Evolutionary conservation across 306 rosid species (phyloP), one percentile per base, ranked within the genome.

Genomic region (Styphnolobium japonicum): DNA sequence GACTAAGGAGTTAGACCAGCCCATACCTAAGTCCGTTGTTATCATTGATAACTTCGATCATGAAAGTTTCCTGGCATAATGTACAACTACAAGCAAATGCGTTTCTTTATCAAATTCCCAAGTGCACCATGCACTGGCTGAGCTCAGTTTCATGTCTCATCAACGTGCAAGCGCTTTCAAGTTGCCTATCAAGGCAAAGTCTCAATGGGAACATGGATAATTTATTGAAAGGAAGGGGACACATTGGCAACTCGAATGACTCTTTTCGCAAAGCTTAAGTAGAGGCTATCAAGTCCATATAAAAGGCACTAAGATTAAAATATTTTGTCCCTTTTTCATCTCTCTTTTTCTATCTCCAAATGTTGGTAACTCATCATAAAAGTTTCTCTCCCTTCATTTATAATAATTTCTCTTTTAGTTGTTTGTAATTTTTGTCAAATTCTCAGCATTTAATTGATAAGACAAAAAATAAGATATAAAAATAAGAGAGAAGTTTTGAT

Each of bases 241-340:
- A 6, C 61, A 51, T 42, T 42, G 33, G 27, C 77, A 37, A 67
- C 58, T 75, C 52, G 14, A 67, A 75, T 45, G 49, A 58, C 71
- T 52, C 21, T 22, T 73, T 57, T 39, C 21, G 29, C 60, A 60
- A 67, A 56, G 8, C 78, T 76, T 68, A 29, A 60, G 21, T 14
- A 8, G 63, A 31, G 65, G 55, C 40, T 18, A 31, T 29, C 43
- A 16, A 7, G 12, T 76, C 33, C 40, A 4, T 14, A 9, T 10
- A 25, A 6, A 49, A 36, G 4, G 0, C 67, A 60, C n/a, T n/a
- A n/a, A n/a, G n/a, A n/a, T n/a, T n/a, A n/a, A n/a, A n/a, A n/a
- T n/a, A n/a, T n/a, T n/a, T n/a, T n/a, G n/a, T n/a, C n/a, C n/a
- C n/a, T n/a, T n/a, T n/a, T n/a, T n/a, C n/a, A n/a, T n/a, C n/a